Evolutionary conservation across 768 basidiomycete genomes (phyloP).

Genomic region (Boletellus emodensis): DNA sequence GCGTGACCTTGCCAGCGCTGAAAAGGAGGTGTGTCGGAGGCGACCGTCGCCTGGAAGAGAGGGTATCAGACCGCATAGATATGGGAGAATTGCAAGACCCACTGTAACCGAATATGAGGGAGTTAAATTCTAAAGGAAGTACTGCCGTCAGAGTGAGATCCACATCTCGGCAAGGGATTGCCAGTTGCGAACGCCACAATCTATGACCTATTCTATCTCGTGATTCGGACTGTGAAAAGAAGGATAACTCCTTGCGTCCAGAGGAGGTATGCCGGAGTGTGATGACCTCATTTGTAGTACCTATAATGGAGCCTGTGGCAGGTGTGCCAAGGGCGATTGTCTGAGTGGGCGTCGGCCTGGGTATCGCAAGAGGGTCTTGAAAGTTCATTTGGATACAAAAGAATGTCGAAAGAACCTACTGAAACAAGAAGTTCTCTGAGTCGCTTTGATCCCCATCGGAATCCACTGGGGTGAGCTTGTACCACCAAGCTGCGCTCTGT

Average conservation of each 20-base stretch:
- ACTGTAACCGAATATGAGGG: conserved; percentile 66
- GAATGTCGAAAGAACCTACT: conserved; percentile 12
- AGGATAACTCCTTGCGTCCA: conserved; percentile 17
- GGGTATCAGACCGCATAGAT: not conserved
- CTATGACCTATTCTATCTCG: conserved; percentile 7
- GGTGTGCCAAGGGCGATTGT: conserved; percentile 9
- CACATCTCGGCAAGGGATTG: not conserved
- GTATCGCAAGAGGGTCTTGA: conserved; percentile 4
- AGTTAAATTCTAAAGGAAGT: conserved; percentile 55
- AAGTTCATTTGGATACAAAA: conserved; percentile 2
- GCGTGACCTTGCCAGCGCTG: conserved; percentile 27
- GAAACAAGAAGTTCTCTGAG: conserved; percentile 11
- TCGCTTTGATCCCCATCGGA: conserved; percentile 6
- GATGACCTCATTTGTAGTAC: conserved; percentile 13
- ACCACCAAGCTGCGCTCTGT: conserved; percentile 20
- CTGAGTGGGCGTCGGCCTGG: conserved; percentile 10
- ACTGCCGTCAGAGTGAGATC: conserved; percentile 33
- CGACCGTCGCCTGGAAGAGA: conserved; percentile 46
- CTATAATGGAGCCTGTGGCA: conserved; percentile 5
- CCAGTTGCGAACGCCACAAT: conserved; percentile 21
- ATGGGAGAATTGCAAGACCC: conserved; percentile 15
- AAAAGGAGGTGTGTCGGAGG: conserved; percentile 45
- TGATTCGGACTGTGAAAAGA: conserved; percentile 6
- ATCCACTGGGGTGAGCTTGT: conserved; percentile 13
- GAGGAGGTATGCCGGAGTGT: conserved; percentile 18